Evolutionary conservation across 1,284 basidiomycete genomes (phyloP), one percentile per base, ranked within the genome.

Genomic region (Lentinus polychrous): DNA sequence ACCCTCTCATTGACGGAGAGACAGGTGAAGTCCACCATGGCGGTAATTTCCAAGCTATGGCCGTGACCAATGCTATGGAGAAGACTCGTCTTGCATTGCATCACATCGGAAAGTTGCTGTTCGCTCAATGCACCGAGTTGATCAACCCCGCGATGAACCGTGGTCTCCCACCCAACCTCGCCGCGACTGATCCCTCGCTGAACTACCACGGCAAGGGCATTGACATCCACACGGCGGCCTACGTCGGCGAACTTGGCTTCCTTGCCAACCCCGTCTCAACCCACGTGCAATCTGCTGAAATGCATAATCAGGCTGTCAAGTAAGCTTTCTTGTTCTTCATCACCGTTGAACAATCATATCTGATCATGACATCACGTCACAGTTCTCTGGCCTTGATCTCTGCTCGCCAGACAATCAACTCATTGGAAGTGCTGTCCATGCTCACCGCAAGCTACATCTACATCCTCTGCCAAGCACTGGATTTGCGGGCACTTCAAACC

Each of bases 251-350:
- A 66, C 75, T 94, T 24, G 90, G 89, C 15, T 84, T 78, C 63
- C 78, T 92, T 15, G 90, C 90, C 2, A 84, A 79, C 61, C 90
- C 91, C 0, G 90, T 94, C 1, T 86, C 85, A 8, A 91, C 90
- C 2, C 88, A 90, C 60, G 81, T 91, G 24, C 87, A 92, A 59
- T 85, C 83, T 2, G 88, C 88, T 0, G 89, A 91, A 66, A 88
- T 91, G 83, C 86, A 91, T 59, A 93, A 92, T 60, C 90, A 91
- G 63, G 83, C 87, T 37, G 75, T 91, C 60, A 91, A 90, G 84
- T 87, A 54, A 55, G 83, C 68, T 41, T 36, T 48, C 27, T 49
- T n/a, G 38, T 40, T 23, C 51, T 20, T 33, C 20, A 49, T 20
- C 43, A 18, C 22, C 15, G 45, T 41, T 45, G 43, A 35, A 6